These are phyloP conservation scores for Spathaspora girioi DNA, from an alignment of 805 yeast genomes.

Conservation along the genomic window DNA sequence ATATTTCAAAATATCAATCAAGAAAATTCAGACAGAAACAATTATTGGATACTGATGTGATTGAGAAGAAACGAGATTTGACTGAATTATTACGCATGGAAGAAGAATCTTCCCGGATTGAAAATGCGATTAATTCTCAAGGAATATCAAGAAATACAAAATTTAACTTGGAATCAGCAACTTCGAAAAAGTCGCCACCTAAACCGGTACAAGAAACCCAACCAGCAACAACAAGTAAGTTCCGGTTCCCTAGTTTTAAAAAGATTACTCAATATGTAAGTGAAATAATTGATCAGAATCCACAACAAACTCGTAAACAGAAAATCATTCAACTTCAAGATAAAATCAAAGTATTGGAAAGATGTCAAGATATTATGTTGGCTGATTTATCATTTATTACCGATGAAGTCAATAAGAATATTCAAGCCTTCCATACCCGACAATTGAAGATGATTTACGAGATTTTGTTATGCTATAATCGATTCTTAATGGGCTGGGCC, in stretches of 20 bases:
- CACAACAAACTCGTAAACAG: constrained; percentile 60
- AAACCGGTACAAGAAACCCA: constrained; percentile 4
- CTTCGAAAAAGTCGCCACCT: constrained; percentile 1
- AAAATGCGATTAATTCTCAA: constrained; percentile 19
- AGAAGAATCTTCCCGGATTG: constrained; percentile 24
- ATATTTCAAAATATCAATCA: constrained; percentile 56
- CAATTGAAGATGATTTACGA: constrained; percentile 50
- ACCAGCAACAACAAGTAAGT: constrained; percentile 24
- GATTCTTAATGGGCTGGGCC: constrained; percentile 63
- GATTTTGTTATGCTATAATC: constrained; percentile 51
- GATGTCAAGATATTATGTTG: constrained; percentile 44
- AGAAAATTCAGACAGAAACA: constrained; percentile 31
- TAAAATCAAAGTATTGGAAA: constrained; percentile 50
- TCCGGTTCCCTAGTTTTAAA: constrained; percentile 51
- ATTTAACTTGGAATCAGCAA: constrained; percentile 15
- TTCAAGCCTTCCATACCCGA: constrained; percentile 45
- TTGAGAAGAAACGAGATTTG: constrained; percentile 28
- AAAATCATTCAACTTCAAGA: constrained; percentile 44
- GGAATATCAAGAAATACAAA: constrained; percentile 17
- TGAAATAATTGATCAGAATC: constrained; percentile 64
- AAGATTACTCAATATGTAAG: constrained; percentile 48
- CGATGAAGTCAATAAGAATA: constrained; percentile 43
- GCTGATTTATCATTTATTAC: constrained; percentile 38
- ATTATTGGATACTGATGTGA: constrained; percentile 28
- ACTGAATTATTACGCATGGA: constrained; percentile 27